A percentile compares a stretch with the other conserved stretches of the same genome.
phyloP scores from a whole-genome alignment of 495 filamentous ascomycete genomes.

The Physcia stellaris region DNA sequence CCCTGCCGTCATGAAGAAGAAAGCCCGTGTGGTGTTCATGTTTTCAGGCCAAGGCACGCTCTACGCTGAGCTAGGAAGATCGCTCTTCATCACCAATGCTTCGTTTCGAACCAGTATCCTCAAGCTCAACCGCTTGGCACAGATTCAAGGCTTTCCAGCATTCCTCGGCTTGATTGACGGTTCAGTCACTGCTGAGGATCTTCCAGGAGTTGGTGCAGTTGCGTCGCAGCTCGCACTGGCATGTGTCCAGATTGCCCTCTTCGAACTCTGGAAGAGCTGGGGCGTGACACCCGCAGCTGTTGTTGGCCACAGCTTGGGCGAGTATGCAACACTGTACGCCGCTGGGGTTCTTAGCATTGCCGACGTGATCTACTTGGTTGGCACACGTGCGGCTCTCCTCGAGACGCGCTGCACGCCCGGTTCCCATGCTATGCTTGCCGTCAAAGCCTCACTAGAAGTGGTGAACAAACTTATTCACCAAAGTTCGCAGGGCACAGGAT shows the following conservation, averaged over 20 bases:
- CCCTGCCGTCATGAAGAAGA: neutral
- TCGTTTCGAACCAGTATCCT: constrained; percentile 25
- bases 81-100: constrained; percentile 12
- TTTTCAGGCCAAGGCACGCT: constrained; percentile 64
- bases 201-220: constrained; percentile 44
- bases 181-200: constrained; percentile 26
- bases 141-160: constrained; percentile 51
- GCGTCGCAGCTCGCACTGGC: constrained; percentile 63
- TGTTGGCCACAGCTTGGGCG: constrained; percentile 72
- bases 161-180: constrained; percentile 50
- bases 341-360: constrained; percentile 66
- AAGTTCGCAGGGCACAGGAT: neutral
- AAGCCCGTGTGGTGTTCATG: constrained; percentile 35
- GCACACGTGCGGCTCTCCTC: constrained; percentile 61
- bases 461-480: neutral
- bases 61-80: constrained; percentile 22
- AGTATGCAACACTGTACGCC: constrained; percentile 72
- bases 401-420: constrained; percentile 52
- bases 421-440: constrained; percentile 48
- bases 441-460: constrained; percentile 20
- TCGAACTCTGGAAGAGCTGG: constrained; percentile 63
- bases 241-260: constrained; percentile 72
- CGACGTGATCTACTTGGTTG: constrained; percentile 68
- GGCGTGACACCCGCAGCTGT: constrained; percentile 62
- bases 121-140: constrained; percentile 44